These are phyloP conservation scores for Elymus sibiricus DNA, from an alignment of 176 grass and related monocot species.

Conservation along the genomic window DNA sequence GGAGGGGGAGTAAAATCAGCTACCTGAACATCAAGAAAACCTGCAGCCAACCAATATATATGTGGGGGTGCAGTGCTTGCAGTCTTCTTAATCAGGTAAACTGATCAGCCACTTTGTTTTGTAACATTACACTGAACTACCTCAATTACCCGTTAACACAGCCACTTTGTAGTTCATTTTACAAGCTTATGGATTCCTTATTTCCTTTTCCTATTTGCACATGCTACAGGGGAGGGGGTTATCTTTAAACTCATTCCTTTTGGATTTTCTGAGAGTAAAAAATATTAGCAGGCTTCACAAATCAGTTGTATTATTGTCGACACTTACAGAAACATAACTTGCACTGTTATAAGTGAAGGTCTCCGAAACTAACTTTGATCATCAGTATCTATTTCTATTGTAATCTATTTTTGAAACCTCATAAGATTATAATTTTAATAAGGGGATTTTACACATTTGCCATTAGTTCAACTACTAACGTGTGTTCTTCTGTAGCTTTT, in stretches of 20 bases:
- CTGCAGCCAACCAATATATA: no score
- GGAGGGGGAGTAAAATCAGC: no score
- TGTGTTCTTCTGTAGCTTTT: neutral
- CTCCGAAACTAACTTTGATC: neutral
- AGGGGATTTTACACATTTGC: neutral
- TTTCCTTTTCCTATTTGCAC: slow-evolving; percentile 4
- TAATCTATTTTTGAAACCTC: neutral
- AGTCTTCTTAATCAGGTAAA: no score
- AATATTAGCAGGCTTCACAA: slow-evolving; percentile 59
- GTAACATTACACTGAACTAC: no score
- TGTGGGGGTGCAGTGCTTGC: no score
- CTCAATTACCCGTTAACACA: no score
- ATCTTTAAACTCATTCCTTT: slow-evolving; percentile 95
- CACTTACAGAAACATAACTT: slow-evolving; percentile 33
- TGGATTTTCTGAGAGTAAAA: slow-evolving; percentile 63
- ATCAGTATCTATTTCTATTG: neutral
- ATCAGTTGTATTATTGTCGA: slow-evolving; percentile 53
- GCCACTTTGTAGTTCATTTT: neutral
- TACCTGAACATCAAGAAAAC: no score
- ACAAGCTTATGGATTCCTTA: no score
- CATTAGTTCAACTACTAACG: neutral
- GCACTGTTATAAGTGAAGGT: neutral
- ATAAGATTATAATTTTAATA: neutral
- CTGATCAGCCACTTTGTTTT: no score
- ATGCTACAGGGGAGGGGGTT: neutral